Evolutionary conservation across 192 early-diverging fungal genomes (phyloP).

Genomic region (Rhizophagus sp.): DNA sequence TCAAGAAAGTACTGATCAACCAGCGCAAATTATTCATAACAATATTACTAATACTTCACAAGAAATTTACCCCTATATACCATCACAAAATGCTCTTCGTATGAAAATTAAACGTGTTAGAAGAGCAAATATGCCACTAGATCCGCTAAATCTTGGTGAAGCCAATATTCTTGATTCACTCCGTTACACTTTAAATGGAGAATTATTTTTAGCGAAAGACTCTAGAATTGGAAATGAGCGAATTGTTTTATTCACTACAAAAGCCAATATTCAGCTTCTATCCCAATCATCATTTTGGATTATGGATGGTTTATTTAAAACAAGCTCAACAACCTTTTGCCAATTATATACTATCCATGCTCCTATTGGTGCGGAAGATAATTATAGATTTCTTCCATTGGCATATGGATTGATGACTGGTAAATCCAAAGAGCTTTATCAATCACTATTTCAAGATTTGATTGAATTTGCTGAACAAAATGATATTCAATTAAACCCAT

Average conservation of each 20-base stretch:
- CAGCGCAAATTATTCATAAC: conserved; percentile 7
- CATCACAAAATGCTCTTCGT: neutral
- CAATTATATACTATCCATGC: conserved; percentile 14
- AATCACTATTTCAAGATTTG: neutral
- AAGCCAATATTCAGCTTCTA: neutral
- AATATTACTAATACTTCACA: neutral
- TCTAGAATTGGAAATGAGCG: neutral
- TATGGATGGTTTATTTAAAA: conserved; percentile 12
- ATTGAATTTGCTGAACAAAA: neutral
- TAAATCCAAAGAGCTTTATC: neutral
- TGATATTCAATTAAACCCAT: neutral
- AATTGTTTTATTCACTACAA: conserved; percentile 17
- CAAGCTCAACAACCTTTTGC: neutral
- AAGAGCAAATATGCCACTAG: too few species aligned
- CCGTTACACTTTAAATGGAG: neutral
- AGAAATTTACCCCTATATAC: neutral
- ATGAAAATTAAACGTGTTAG: neutral
- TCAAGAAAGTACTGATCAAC: neutral
- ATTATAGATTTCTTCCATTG: neutral
- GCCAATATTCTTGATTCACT: neutral
- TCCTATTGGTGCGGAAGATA: neutral
- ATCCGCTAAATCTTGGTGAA: neutral
- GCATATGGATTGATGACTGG: neutral
- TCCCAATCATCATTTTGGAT: neutral
- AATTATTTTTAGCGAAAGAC: neutral